Base-by-base conservation (phyloP, 768 basidiomycete species). In the Strobilomyces echinocephalus region DNA sequence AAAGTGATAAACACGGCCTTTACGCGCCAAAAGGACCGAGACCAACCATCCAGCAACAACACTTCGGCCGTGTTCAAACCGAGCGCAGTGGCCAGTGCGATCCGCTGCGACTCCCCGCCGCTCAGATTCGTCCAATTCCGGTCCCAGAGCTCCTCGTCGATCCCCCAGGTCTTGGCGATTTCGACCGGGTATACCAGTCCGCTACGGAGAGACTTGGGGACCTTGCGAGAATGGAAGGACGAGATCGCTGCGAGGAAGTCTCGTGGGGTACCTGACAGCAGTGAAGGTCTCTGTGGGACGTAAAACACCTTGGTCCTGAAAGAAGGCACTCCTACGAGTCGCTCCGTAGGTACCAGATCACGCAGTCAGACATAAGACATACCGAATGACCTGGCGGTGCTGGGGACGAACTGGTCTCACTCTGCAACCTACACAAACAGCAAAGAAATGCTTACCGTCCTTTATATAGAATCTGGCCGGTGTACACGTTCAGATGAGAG, bases 41-140 rank as follows among this genome's bases (percentile, higher is more conserved):
- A 72, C 80, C 45, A 39, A 90, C 92, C 93, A 64, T 88, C 93
- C 39, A 86, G 75, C 47, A 95, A 74, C 15, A 95, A 70, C 0
- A 95, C 74, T 63, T 94, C 90, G 0, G 91, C 89, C 0, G 83
- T 82, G 44, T 84, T 76, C 40, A 92, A 66, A 1, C 88, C 85
- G 2, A 91, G 64, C 0, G 88, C 88, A 9, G 85, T 76, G 16
- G 91, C 88, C 49, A 95, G 67, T 10, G 85, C 81, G n/a, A 94
- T 79, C 44, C 93, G 76, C 67, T 95, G 93, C 1, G 82, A 78
- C 67, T 95, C 93, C 16, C 93, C 93, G 1, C 91, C 93, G 60
- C 88, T 91, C 61, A 95, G 70, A 42, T 79, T 82, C 9, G 80
- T 69, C 93, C 93, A 95, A 12, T 79, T 76, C 31, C 91, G 76